A percentile compares a stretch with the other conserved stretches of the same genome.
These are phyloP conservation scores for Mortierella sp. DNA, from an alignment of 371 early-diverging fungal species.

Conservation along the genomic window DNA sequence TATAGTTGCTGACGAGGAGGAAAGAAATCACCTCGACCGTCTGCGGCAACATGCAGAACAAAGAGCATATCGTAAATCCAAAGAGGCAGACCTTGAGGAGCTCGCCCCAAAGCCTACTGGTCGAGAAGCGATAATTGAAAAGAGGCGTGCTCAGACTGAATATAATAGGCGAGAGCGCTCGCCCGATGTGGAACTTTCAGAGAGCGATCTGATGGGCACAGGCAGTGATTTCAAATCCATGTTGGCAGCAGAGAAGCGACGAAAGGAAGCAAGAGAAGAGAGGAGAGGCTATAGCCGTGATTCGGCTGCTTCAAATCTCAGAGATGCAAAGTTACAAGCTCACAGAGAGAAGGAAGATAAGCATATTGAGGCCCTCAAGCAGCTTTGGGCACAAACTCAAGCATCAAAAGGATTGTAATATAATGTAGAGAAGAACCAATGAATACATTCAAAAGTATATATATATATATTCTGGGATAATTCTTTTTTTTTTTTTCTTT, in stretches of 20 bases:
- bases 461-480: not conserved
- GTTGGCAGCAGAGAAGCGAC: slow-evolving; percentile 63
- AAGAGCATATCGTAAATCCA: slow-evolving; percentile 62
- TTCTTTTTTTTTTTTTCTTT: not conserved
- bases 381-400: slow-evolving; percentile 56
- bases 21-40: slow-evolving; percentile 59
- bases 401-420: slow-evolving; percentile 34
- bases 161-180: slow-evolving; percentile 78
- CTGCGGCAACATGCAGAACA: slow-evolving; percentile 63
- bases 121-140: slow-evolving; percentile 78
- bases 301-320: slow-evolving; percentile 8
- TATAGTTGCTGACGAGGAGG: slow-evolving; percentile 70
- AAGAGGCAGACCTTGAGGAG: slow-evolving; percentile 81
- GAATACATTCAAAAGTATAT: not conserved
- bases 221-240: slow-evolving; percentile 68
- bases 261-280: slow-evolving; percentile 63
- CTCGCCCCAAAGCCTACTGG: slow-evolving; percentile 87
- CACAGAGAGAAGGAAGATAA: slow-evolving; percentile 60
- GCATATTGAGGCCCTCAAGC: slow-evolving; percentile 58
- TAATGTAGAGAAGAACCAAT: not conserved
- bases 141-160: slow-evolving; percentile 71
- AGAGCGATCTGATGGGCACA: slow-evolving; percentile 77
- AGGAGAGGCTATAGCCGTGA: slow-evolving; percentile 22
- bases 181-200: slow-evolving; percentile 81
- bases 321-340: slow-evolving; percentile 52